phyloP scores from a whole-genome alignment of 371 early-diverging fungal species.

The Rhizopus microsporus region DNA sequence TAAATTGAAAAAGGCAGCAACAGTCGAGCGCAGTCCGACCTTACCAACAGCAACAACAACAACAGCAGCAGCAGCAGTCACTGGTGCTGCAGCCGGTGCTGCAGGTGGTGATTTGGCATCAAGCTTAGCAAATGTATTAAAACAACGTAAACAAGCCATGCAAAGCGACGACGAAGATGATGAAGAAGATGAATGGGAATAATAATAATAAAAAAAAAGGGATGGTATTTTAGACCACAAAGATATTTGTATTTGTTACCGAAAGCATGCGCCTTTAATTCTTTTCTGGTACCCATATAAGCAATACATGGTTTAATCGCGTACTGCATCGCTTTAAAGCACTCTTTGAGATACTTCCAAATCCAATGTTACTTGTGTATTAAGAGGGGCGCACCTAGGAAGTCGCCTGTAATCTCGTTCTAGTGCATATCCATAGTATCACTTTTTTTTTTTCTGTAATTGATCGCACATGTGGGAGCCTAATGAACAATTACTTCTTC shows the following conservation, averaged over 20 bases:
- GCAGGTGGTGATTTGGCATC: conserved; percentile 34
- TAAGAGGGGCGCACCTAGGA: no score
- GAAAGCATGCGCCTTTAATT: no score
- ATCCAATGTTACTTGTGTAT: no score
- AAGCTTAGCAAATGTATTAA: conserved; percentile 43
- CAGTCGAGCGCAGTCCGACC: conserved; percentile 1
- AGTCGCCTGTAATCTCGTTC: no score
- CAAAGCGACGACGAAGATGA: conserved; percentile 48
- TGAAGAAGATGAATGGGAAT: conserved; percentile 38
- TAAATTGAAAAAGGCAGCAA: conserved; percentile 14
- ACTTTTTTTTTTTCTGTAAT: conserved; percentile 1
- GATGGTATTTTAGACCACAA: neutral
- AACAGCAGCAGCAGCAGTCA: conserved; percentile 10
- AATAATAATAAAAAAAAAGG: conserved; percentile 2
- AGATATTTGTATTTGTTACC: no score
- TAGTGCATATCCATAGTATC: neutral
- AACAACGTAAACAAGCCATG: conserved; percentile 47
- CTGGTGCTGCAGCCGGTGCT: conserved; percentile 25
- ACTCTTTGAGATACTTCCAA: no score
- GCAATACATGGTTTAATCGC: no score
- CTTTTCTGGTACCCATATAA: no score
- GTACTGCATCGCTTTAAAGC: no score
- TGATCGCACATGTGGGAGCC: conserved; percentile 55
- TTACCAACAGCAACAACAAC: neutral
- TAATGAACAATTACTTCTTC: conserved; percentile 54